phyloP scores from a whole-genome alignment of 345 rosid genomes.

The Boechera divaricarpa region DNA sequence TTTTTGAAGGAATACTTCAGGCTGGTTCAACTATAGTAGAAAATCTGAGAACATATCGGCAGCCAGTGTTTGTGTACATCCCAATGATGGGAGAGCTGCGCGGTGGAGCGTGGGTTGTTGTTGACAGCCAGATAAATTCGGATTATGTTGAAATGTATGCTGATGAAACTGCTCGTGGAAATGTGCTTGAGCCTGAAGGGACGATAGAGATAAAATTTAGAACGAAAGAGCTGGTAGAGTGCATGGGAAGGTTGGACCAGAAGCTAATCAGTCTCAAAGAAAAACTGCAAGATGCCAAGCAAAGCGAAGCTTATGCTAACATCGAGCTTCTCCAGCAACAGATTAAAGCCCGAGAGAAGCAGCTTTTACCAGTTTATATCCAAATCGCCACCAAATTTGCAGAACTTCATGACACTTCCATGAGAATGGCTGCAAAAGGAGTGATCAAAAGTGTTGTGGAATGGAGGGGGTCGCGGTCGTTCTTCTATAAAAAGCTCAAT shows the following conservation, averaged over 20 bases:
- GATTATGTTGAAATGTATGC: slow-evolving; percentile 99
- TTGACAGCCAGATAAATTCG: slow-evolving; percentile 90
- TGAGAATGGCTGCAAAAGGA: slow-evolving; percentile 96
- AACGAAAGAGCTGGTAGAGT: slow-evolving; percentile 88
- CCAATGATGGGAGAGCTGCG: slow-evolving; percentile 99
- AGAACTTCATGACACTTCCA: slow-evolving; percentile 90
- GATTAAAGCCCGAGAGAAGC: slow-evolving; percentile 79
- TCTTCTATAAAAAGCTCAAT: slow-evolving; percentile 72
- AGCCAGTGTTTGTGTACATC: slow-evolving; percentile 96
- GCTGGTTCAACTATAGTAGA: slow-evolving; percentile 98
- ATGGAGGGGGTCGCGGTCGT: slow-evolving; percentile 71
- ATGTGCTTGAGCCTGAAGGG: slow-evolving; percentile 99
- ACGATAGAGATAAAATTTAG: slow-evolving; percentile 95
- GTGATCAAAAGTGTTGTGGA: slow-evolving; percentile 91
- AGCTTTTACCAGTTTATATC: slow-evolving; percentile 83
- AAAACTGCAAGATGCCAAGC: slow-evolving; percentile 74
- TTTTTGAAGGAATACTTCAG: slow-evolving; percentile 99
- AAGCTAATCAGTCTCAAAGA: slow-evolving; percentile 68
- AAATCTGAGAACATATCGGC: slow-evolving; percentile 93
- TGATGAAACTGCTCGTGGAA: slow-evolving; percentile 89
- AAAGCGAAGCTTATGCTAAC: slow-evolving; percentile 47
- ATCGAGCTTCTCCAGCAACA: slow-evolving; percentile 69
- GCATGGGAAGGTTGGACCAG: slow-evolving; percentile 96
- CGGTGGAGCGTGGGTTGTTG: slow-evolving; percentile 99
- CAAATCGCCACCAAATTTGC: slow-evolving; percentile 97